Evolutionary conservation across 371 early-diverging fungal genomes (phyloP), one percentile per base, ranked within the genome.

Genomic region (Blyttiomyces sp.): DNA sequence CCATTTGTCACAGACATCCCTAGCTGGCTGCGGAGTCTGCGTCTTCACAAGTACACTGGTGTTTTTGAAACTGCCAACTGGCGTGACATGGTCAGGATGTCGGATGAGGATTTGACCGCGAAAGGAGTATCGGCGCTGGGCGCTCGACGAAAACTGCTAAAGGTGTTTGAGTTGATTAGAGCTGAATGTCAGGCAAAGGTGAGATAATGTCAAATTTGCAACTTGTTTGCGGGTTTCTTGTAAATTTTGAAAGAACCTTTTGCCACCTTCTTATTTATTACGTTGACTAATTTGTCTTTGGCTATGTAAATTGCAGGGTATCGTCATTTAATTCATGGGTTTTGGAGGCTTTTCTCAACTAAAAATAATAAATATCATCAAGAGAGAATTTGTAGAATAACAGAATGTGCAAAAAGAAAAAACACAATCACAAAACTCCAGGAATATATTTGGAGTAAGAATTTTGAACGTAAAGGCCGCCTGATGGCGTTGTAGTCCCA

Each of bases 81-180:
- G 92, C 74, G 77, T 48, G 89, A 90, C 32, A 88, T 96, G 39
- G 83, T 97, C 49, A 83, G 85, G 44, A 77, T 97, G 75, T 77
- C 80, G 32, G 96, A 95, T 53, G 87, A 89, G 46, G 87, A 88
- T 42, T 82, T 97, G 74, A 79, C 80, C 34, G 79, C 84, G 28
- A 84, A 86, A 63, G 98, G 98, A 24, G 94, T 97, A 6, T 81
- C 87, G 16, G 96, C 96, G 23, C 77, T 94, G 43, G 96, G 96
- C 26, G 98, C 96, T 9, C 84, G 98, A 50, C 80, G 93, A 60
- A 97, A 97, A 69, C 82, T 97, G 80, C 71, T 95, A 50, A 95
- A 94, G 75, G 94, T 94, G 24, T 97, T 97, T 81, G 95, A 94
- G 69, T 80, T 88, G 43, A 89, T 97, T 33, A 80, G 83, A 31